Conservation (phyloP, 208 protist species). For the Trichomonas tenax region DNA sequence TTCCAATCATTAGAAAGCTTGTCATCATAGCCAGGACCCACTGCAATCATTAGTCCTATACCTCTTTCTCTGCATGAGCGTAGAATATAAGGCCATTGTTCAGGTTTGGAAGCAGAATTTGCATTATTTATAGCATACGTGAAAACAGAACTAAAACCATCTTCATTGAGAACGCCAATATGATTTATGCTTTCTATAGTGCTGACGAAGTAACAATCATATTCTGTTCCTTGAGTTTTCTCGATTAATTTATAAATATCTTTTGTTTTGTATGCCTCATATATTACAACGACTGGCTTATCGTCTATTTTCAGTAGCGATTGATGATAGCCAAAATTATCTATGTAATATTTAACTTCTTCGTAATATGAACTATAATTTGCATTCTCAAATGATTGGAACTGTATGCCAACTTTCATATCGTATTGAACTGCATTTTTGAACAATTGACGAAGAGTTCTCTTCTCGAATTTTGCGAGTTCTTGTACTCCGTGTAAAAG, state of each 20-base stretch:
- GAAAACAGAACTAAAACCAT: background rate
- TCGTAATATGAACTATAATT: background rate
- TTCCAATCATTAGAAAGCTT: constrained; percentile 46
- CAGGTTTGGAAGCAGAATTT: background rate
- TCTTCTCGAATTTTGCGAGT: background rate
- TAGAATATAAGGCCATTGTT: background rate
- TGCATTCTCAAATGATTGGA: background rate
- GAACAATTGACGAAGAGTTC: background rate
- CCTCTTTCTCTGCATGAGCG: background rate
- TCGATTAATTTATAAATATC: background rate
- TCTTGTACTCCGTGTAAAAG: background rate
- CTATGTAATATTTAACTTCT: background rate
- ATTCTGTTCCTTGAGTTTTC: no score
- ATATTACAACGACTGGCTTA: background rate
- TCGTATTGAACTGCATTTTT: background rate
- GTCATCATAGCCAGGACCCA: constrained; percentile 53
- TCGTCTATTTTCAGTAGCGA: background rate
- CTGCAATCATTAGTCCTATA: constrained; percentile 33
- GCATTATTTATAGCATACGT: background rate
- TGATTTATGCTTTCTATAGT: background rate
- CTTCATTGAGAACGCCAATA: background rate
- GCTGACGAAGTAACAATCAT: background rate
- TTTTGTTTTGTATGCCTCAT: background rate
- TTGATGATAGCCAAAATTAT: background rate
- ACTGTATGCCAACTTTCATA: background rate